Base-by-base conservation (phyloP, 1,139 yeast genomes). In the Saccharomyces hybrid region DNA sequence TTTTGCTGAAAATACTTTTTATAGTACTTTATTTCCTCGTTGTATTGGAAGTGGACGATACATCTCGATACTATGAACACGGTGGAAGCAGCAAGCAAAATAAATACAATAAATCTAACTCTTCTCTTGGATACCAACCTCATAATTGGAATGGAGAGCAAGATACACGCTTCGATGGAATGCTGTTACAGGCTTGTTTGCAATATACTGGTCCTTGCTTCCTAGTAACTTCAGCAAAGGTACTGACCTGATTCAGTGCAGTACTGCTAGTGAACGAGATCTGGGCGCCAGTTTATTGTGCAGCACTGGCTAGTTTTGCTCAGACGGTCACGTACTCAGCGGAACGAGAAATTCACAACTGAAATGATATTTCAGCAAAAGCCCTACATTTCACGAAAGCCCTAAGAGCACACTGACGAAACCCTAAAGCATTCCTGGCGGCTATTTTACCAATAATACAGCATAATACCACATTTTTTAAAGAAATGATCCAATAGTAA, bases 1-100 rank as follows among this genome's bases (percentile, higher is more conserved):
- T 61, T 58, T 25, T 57, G 57, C 23, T 59, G 61, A 48, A 67
- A 67, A 53, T 56, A 64, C 16, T 54, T 58, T 41, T 58, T 67
- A 52, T 66, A 68, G 53, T 64, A 65, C n/a, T 54, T 58, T 14
- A 67, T 62, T 50, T 68, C 70, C 52, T 65, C 57, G 28, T 65
- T 64, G 32, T 66, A 49, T 49, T 68, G 72, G 26, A 67, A 68
- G 34, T 63, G 64, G 23, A 65, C 62, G 5, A 67, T 54, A 20
- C 57, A 55, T 23, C 62, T 61, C 5, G 42, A 38, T 38, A 38
- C 7, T 4, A 60, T 56, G 5, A 59, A 42, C 11, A 59, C 53
- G 7, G 57, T 50, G 25, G 9, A 11, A 9, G 61, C 52, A 2
- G 52, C 50, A 2, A 56, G 23, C 20, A 59, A 54, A 5, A 54